phyloP scores from a whole-genome alignment of 495 filamentous ascomycete species.

The Parathielavia appendiculata region DNA sequence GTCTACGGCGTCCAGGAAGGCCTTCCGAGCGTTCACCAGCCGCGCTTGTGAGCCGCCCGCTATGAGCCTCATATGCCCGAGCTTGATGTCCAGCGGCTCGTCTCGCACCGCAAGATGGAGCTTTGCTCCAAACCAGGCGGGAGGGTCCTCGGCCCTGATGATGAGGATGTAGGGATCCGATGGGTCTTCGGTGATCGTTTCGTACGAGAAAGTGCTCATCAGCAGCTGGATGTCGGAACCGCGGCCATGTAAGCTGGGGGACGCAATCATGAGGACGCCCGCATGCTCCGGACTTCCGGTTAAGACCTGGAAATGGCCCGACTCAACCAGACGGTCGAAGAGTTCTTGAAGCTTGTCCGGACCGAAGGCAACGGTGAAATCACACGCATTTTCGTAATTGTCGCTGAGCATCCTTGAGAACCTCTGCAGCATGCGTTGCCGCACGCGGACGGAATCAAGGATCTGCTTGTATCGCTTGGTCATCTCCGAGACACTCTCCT shows the following conservation, averaged over 20 bases:
- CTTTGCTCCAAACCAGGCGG: slow-evolving; percentile 78
- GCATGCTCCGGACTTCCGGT: slow-evolving; percentile 60
- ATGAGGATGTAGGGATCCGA: slow-evolving; percentile 78
- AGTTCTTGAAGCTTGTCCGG: slow-evolving; percentile 62
- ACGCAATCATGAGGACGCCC: slow-evolving; percentile 79
- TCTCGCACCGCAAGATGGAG: slow-evolving; percentile 66
- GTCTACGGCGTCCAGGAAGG: slow-evolving; percentile 70
- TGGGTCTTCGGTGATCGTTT: slow-evolving; percentile 67
- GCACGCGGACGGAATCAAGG: slow-evolving; percentile 89
- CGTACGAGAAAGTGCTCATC: slow-evolving; percentile 80
- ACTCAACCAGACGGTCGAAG: slow-evolving; percentile 73
- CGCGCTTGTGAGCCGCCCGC: slow-evolving; percentile 81
- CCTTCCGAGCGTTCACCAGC: slow-evolving; percentile 67
- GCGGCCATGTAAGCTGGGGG: slow-evolving; percentile 66
- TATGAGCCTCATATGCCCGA: slow-evolving; percentile 80
- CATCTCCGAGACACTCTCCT: slow-evolving; percentile 82
- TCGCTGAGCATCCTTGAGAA: slow-evolving; percentile 85
- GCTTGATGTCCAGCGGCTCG: slow-evolving; percentile 77
- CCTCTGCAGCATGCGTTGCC: slow-evolving; percentile 71
- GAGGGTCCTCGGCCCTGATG: slow-evolving; percentile 69
- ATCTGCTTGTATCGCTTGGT: slow-evolving; percentile 94
- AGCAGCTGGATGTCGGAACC: slow-evolving; percentile 77
- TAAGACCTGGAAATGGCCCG: slow-evolving; percentile 81
- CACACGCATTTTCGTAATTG: slow-evolving; percentile 91
- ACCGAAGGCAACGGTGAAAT: slow-evolving; percentile 76